Base-by-base conservation (phyloP, 495 filamentous ascomycete species). In the Aspergillus heteromorphus region DNA sequence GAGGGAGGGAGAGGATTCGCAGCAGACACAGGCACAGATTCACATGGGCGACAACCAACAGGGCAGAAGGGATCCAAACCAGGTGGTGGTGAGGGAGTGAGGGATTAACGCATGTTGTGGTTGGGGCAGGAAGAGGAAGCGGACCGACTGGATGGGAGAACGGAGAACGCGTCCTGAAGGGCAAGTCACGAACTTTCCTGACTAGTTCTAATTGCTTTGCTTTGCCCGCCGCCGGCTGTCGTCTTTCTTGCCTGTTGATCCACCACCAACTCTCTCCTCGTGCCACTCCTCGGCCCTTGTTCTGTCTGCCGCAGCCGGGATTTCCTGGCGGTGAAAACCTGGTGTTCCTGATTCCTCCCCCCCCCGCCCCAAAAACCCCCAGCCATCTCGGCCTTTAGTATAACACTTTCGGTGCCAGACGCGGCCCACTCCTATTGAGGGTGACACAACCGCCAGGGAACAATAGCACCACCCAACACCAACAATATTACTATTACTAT, bases 121-220 rank as follows among this genome's bases (percentile, higher is more conserved):
- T 47, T 47, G 43, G 43, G 43, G 13, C 43, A 47, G 25, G 43
- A 47, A 47, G 43, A 47, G 23, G 43, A 47, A 47, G 43, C 43
- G 18, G 42, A 25, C 0, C 19, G 16, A 49, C 11, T 36, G 48
- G 29, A 38, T 38, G 34, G 34, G 31, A 20, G 27, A 49, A 49
- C 48, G 34, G 31, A 20, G 27, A 49, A 49, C 48, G 48, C 48
- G 48, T 49, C 48, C 29, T 16, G 21, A 49, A 49, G 48, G 29
- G 48, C 48, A 47, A 47, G 43, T 47, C 43, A 47, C 48, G 48
- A 14, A 38, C 34, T 38, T 38, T 38, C 34, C 34, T 38, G 13
- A 38, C 34, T 9, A 14, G 34, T 38, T 38, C 34, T 38, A 38
- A 38, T 34, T 34, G 23, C 31, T 11, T 38, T 13, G 34, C 34